Evolutionary conservation across 164 flowering plant genomes (phyloP), one percentile per base, ranked within the genome.

Genomic region (Magnolia kwangsiensis): DNA sequence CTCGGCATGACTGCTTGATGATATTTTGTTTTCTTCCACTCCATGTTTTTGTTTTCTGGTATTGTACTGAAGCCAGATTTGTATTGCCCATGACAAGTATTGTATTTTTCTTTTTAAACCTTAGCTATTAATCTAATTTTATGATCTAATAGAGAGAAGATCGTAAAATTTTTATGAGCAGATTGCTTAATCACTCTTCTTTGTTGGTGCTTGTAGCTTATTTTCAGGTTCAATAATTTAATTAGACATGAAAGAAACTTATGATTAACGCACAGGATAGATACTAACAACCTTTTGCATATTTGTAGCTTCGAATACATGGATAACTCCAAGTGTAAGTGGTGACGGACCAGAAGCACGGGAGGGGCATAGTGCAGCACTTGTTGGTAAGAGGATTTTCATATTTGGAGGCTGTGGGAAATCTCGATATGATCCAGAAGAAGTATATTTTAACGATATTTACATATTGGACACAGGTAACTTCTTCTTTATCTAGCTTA

Each of bases 331-430:
- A 76, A 88, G 76, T 79, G 75, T 90, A 63, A 83, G 91, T 82
- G 99, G 99, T 18, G 90, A 90, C 24, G 94, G 88, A 69, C 99
- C 99, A 64, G 93, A 87, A 63, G 88, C 99, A 77, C 85, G 99
- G 70, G 98, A 96, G 83, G 99, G 98, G 51, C 99, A 96, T 81
- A 88, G 90, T 83, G 97, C 99, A 9, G 89, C 95, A 37, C 88
- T 90, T 74, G 79, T 94, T 81, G 99, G 95, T 23, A 90, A 89
- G 81, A 82, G 88, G 21, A 88, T 96, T 18, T 94, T 90, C 82
- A 87, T 96, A 79, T 96, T 94, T 89, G 99, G 99, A 75, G 99
- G 99, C 31, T 89, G 95, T 76, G 97, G 99, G 67, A 96, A 94
- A 82, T 89, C 94, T 73, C 67, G 81, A 8, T 80, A 83, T 75